Evolutionary conservation across 768 basidiomycete genomes (phyloP).

Genomic region (Gymnopilus dilepis): DNA sequence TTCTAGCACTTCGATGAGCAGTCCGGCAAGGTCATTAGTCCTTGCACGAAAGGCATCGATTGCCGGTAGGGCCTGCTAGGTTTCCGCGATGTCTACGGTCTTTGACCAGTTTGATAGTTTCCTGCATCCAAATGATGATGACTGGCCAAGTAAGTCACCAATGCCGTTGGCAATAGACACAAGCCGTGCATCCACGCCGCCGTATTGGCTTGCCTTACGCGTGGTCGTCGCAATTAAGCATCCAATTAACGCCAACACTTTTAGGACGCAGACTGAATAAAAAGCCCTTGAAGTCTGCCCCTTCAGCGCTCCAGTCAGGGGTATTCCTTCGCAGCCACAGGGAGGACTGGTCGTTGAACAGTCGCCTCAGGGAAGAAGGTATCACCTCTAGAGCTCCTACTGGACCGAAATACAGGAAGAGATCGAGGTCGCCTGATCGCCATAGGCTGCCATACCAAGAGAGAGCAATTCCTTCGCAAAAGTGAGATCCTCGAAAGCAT

Average conservation of each 20-base stretch:
- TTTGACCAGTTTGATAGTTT: slow-evolving; percentile 35
- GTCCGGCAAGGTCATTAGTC: slow-evolving; percentile 44
- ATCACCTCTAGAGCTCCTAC: slow-evolving; percentile 1
- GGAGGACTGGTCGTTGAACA: background rate
- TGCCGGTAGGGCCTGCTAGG: slow-evolving; percentile 48
- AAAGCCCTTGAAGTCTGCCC: slow-evolving; percentile 33
- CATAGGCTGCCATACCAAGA: background rate
- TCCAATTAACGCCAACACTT: background rate
- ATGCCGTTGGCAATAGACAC: too few relatives aligned
- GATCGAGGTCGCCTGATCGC: background rate
- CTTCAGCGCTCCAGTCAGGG: slow-evolving; percentile 50
- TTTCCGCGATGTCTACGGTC: background rate
- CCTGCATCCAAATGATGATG: slow-evolving; percentile 54
- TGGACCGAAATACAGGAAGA: background rate
- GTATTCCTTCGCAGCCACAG: slow-evolving; percentile 39
- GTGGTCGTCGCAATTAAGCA: background rate
- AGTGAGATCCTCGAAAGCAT: background rate
- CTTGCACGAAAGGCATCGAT: slow-evolving; percentile 51
- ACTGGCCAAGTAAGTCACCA: slow-evolving; percentile 38
- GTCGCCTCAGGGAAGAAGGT: background rate
- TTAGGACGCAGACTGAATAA: background rate
- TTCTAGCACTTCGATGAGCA: slow-evolving; percentile 52
- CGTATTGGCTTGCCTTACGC: background rate
- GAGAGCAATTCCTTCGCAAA: background rate
- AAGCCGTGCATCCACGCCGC: too few relatives aligned